Evolutionary conservation across 73 alveolate species (phyloP).

Genomic region (Uronychia setigera): DNA sequence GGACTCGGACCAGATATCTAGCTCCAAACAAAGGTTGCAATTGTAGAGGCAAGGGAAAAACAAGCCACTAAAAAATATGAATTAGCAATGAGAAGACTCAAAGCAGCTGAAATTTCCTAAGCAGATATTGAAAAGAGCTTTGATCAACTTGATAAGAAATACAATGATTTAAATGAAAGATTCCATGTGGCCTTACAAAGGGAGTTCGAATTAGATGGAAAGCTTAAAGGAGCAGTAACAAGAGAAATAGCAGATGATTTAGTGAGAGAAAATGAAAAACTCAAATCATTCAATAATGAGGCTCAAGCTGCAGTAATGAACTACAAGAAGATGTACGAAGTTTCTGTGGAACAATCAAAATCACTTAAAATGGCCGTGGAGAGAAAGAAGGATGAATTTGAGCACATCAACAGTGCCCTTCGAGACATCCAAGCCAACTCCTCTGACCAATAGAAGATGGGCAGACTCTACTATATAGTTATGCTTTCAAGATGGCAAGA

Average conservation of each 20-base stretch:
- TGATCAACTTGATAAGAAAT: conserved; percentile 46
- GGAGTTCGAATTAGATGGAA: conserved; percentile 13
- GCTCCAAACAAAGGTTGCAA: conserved; percentile 35
- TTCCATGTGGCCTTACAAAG: conserved; percentile 34
- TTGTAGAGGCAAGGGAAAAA: conserved; percentile 61
- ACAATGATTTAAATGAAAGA: conserved; percentile 48
- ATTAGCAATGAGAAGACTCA: conserved; percentile 14
- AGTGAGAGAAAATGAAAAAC: conserved; percentile 35
- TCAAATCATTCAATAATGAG: conserved; percentile 57
- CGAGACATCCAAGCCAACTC: conserved; percentile 84
- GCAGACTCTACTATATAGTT: conserved; percentile 86
- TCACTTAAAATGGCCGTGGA: conserved; percentile 75
- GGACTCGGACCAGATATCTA: conserved; percentile 18
- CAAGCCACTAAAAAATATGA: conserved; percentile 39
- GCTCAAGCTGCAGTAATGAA: conserved; percentile 73
- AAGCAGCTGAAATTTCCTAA: conserved; percentile 31
- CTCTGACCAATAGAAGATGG: conserved; percentile 77
- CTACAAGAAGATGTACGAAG: conserved; percentile 68
- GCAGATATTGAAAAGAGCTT: conserved; percentile 40
- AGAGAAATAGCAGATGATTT: conserved; percentile 61
- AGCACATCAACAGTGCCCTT: conserved; percentile 77
- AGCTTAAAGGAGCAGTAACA: conserved; percentile 32
- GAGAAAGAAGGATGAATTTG: conserved; percentile 88
- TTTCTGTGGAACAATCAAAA: conserved; percentile 67
- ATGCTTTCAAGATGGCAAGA: conserved; percentile 95